A percentile compares a stretch with the other conserved stretches of the same genome.
These are phyloP conservation scores for Parietichytrium sp. DNA, from an alignment of 108 stramenopile genomes.

Conservation along the genomic window DNA sequence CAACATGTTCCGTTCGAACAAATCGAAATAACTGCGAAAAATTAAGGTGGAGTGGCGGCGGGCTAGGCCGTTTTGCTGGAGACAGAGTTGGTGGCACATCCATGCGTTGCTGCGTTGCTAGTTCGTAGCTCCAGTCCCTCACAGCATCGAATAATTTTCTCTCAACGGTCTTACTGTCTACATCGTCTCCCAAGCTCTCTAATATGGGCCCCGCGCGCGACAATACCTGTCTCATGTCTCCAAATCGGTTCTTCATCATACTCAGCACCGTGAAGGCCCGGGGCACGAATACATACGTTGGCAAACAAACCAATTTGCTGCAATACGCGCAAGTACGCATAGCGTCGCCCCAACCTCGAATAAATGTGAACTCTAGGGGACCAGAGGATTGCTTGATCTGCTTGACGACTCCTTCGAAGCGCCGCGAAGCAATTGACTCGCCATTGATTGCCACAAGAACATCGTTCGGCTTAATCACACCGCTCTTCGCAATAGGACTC, in stretches of 20 bases:
- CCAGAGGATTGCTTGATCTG: neutral
- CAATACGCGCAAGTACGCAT: neutral
- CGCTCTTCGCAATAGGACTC: neutral
- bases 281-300: neutral
- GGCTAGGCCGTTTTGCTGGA: neutral
- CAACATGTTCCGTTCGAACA: slow-evolving; percentile 22
- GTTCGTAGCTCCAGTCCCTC: no score
- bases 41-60: neutral
- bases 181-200: no score
- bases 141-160: no score
- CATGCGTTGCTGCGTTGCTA: neutral
- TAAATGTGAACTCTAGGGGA: slow-evolving; percentile 18
- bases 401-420: neutral
- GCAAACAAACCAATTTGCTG: neutral
- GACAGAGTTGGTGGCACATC: neutral
- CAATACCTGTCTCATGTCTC: no score
- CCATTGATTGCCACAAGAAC: neutral
- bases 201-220: no score
- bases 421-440: neutral
- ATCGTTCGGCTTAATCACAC: neutral
- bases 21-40: slow-evolving; percentile 3
- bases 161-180: no score
- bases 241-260: no score
- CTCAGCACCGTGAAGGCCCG: neutral
- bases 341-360: neutral